These are phyloP conservation scores for Phylloporus scabripes DNA, from an alignment of 768 basidiomycete species.

Conservation along the genomic window DNA sequence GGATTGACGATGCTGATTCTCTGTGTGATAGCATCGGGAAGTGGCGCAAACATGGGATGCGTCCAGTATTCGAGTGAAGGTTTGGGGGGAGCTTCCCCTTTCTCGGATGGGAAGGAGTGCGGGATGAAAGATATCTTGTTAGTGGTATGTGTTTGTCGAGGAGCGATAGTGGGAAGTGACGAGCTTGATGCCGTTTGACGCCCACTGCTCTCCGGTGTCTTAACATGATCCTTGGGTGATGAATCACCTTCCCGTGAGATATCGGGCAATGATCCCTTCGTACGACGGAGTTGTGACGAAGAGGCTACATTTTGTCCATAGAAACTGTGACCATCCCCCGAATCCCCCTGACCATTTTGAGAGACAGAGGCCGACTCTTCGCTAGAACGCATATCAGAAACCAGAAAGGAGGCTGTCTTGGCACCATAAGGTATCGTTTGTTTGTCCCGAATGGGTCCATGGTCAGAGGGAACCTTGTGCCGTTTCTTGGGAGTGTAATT, in stretches of 20 bases:
- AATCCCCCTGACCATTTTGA: slow-evolving; percentile 19
- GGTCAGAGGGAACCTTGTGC: slow-evolving; percentile 47
- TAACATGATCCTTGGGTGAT: slow-evolving; percentile 12
- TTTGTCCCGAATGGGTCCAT: slow-evolving; percentile 33
- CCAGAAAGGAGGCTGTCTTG: slow-evolving; percentile 45
- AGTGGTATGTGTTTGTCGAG: slow-evolving; percentile 21
- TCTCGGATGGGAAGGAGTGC: slow-evolving; percentile 35
- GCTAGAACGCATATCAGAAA: slow-evolving; percentile 35
- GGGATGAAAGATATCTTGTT: slow-evolving; percentile 41
- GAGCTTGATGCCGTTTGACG: slow-evolving; percentile 13
- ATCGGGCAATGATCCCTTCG: slow-evolving; percentile 23
- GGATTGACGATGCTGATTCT: slow-evolving; percentile 49
- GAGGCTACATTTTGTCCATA: slow-evolving; percentile 45
- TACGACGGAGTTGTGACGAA: slow-evolving; percentile 24
- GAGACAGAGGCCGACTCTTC: slow-evolving; percentile 24
- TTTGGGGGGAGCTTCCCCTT: slow-evolving; percentile 35
- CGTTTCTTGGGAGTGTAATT: slow-evolving; percentile 73
- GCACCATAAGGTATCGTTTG: slow-evolving; percentile 38
- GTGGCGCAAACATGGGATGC: slow-evolving; percentile 52
- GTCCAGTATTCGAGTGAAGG: slow-evolving; percentile 53
- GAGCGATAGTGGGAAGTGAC: slow-evolving; percentile 21
- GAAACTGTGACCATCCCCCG: slow-evolving; percentile 36
- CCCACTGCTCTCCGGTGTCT: slow-evolving; percentile 24
- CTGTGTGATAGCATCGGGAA: slow-evolving; percentile 52
- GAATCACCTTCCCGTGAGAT: slow-evolving; percentile 14